These are phyloP conservation scores for Solanum peruvianum DNA, from an alignment of 257 asterid genomes.

Conservation along the genomic window DNA sequence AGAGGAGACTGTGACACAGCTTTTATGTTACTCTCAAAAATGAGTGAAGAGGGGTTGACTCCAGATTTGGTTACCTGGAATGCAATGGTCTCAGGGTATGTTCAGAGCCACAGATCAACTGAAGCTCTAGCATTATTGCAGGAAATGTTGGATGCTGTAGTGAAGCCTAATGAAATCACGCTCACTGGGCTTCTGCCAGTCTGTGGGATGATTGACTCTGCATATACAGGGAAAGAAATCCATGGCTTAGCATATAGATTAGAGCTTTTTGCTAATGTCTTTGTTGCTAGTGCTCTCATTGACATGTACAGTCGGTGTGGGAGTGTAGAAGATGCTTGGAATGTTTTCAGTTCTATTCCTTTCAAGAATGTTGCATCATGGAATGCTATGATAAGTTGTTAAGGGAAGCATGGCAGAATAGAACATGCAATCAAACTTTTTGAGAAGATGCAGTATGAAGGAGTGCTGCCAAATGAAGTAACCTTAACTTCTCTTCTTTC, in stretches of 20 bases:
- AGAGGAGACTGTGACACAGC: constrained; percentile 39
- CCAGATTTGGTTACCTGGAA: constrained; percentile 60
- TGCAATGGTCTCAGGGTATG: constrained; percentile 53
- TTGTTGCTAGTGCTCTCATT: constrained; percentile 46
- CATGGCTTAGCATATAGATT: constrained; percentile 39
- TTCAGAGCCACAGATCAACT: constrained; percentile 24
- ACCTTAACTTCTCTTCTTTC: constrained; percentile 35
- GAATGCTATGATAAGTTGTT: constrained; percentile 62
- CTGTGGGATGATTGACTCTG: constrained; percentile 37
- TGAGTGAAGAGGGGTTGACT: constrained; percentile 30
- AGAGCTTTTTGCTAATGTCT: constrained; percentile 28
- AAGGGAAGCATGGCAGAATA: constrained; percentile 54
- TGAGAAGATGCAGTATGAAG: constrained; percentile 34
- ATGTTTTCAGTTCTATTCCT: constrained; percentile 18
- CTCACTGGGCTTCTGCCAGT: constrained; percentile 40
- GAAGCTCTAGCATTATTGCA: constrained; percentile 32
- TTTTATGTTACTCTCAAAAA: constrained; percentile 18
- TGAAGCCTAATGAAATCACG: constrained; percentile 53
- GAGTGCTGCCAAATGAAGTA: constrained; percentile 31
- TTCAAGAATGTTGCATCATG: constrained; percentile 38
- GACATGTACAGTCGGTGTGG: constrained; percentile 68
- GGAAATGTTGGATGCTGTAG: constrained; percentile 29
- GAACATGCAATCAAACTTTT: constrained; percentile 28
- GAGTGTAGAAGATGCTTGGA: constrained; percentile 22
- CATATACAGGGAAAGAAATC: constrained; percentile 31